phyloP scores from a whole-genome alignment of 116 monocot genomes.

The Zostera marina region DNA sequence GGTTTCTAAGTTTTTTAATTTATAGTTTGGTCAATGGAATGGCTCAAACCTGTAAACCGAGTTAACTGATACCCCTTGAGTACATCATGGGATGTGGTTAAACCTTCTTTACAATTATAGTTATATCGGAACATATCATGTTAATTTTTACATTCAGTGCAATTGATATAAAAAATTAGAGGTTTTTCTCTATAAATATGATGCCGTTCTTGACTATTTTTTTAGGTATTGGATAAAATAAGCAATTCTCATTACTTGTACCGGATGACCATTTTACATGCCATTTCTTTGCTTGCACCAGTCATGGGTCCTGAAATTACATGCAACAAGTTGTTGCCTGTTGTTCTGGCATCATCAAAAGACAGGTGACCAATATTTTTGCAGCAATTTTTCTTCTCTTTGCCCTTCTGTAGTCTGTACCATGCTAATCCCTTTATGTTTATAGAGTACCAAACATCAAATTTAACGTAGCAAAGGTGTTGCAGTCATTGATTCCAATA shows the following conservation, averaged over 20 bases:
- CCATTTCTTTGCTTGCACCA: slow-evolving; percentile 65
- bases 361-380: slow-evolving; percentile 25
- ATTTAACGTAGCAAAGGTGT: slow-evolving; percentile 80
- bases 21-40: too few species aligned
- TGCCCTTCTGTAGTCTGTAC: not conserved
- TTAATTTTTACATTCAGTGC: too few species aligned
- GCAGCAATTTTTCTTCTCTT: not conserved
- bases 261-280: slow-evolving; percentile 74
- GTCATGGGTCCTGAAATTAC: slow-evolving; percentile 68
- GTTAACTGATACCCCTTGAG: too few species aligned
- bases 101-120: too few species aligned
- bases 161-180: not conserved
- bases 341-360: slow-evolving; percentile 45
- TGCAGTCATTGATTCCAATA: slow-evolving; percentile 47
- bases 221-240: slow-evolving; percentile 55
- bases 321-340: slow-evolving; percentile 52
- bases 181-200: not conserved
- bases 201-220: not conserved
- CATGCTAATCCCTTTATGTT: not conserved
- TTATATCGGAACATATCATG: too few species aligned
- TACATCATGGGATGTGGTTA: too few species aligned
- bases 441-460: slow-evolving; percentile 86
- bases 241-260: slow-evolving; percentile 62
- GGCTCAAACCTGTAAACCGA: too few species aligned
- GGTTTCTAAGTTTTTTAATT: too few species aligned